Conservation (phyloP, 352 stramenopile genomes). For the Phytopythium oedochilum region DNA sequence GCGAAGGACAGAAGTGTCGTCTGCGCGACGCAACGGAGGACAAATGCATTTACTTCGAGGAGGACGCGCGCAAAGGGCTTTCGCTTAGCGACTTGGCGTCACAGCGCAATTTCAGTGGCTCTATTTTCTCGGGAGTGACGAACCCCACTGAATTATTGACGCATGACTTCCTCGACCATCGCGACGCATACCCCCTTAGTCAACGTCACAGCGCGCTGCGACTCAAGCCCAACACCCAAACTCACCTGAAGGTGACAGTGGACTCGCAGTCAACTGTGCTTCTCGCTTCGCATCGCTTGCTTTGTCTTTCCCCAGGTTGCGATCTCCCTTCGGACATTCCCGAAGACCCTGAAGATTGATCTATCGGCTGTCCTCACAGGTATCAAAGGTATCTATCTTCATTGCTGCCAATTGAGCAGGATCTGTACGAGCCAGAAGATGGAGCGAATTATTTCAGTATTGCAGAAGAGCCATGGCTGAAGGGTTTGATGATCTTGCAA, state of each 20-base stretch:
- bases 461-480: too few relatives aligned
- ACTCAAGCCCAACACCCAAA: not conserved
- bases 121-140: not conserved
- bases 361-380: not conserved
- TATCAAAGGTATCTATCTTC: not conserved
- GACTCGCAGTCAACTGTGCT: not conserved
- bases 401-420: not conserved
- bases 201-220: not conserved
- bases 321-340: not conserved
- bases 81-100: not conserved
- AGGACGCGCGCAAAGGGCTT: not conserved
- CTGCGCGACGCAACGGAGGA: not conserved
- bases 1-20: not conserved
- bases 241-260: not conserved
- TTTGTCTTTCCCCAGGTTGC: not conserved
- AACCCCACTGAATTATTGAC: not conserved
- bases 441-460: too few relatives aligned
- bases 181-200: not conserved
- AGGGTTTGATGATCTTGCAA: not conserved
- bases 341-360: not conserved
- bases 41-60: not conserved
- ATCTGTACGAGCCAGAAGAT: not conserved
- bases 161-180: not conserved
- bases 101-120: not conserved
- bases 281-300: not conserved